Evolutionary conservation across 257 asterid species (phyloP).

Genomic region (Capsicum rhomboideum): DNA sequence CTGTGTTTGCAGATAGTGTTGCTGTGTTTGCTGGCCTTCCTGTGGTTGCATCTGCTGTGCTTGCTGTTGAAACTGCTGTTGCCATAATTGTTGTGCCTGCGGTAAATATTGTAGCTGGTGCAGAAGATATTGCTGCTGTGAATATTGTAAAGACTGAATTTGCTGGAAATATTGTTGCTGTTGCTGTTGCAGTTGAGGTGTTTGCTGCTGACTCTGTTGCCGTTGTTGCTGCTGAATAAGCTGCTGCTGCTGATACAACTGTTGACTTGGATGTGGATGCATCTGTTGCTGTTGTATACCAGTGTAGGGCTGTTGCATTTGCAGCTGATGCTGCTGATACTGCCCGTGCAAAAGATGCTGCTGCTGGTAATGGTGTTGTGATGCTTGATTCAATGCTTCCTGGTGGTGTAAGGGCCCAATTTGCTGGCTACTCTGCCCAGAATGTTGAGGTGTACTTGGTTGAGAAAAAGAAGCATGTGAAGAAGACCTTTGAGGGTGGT

Average conservation of each 20-base stretch:
- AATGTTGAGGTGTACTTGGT: constrained; percentile 3
- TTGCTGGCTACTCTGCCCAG: constrained; percentile 10
- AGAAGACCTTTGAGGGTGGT: constrained; percentile 12
- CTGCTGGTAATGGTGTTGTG: constrained; percentile 59
- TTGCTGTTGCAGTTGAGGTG: constrained; percentile 21
- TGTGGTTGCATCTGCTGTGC: constrained; percentile 23
- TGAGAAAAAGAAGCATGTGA: constrained; percentile 13
- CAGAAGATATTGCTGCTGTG: constrained; percentile 22
- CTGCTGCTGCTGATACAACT: constrained; percentile 16
- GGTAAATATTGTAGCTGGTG: constrained; percentile 17
- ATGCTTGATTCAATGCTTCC: constrained; percentile 36
- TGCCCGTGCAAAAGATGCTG: constrained; percentile 55
- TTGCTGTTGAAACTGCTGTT: constrained; percentile 26
- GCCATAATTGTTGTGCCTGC: constrained; percentile 27
- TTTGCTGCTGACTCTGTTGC: constrained; percentile 12
- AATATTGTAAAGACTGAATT: constrained; percentile 11
- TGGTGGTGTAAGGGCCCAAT: constrained; percentile 6
- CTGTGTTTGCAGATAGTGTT: constrained; percentile 11
- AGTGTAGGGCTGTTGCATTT: constrained; percentile 27
- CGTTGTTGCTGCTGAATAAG: constrained; percentile 12
- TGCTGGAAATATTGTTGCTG: constrained; percentile 22
- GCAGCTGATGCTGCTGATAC: constrained; percentile 49
- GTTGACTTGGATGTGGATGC: constrained; percentile 32
- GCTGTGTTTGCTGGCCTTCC: constrained; percentile 24
- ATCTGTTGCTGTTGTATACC: constrained; percentile 43